phyloP scores from a whole-genome alignment of 140 eudicot species.

The Ambrosia hybrid region DNA sequence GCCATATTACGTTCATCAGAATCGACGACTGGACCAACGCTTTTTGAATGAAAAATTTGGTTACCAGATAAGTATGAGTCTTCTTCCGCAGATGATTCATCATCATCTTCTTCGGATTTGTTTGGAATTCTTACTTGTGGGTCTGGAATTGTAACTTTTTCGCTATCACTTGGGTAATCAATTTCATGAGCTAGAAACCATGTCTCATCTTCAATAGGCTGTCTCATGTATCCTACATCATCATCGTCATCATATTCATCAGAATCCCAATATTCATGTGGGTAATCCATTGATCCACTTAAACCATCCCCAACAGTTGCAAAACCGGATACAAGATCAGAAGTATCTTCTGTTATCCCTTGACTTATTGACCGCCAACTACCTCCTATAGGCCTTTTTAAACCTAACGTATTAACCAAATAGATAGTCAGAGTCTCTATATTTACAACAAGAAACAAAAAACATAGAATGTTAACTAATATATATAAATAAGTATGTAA shows the following conservation, averaged over 20 bases:
- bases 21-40: slow-evolving; percentile 42
- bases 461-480: not conserved
- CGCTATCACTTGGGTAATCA: slow-evolving; percentile 92
- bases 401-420: slow-evolving; percentile 34
- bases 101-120: slow-evolving; percentile 74
- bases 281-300: slow-evolving; percentile 81
- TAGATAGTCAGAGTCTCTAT: slow-evolving; percentile 14
- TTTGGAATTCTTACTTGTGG: slow-evolving; percentile 57
- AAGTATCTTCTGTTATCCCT: slow-evolving; percentile 85
- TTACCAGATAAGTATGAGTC: slow-evolving; percentile 88
- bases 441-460: not conserved
- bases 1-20: slow-evolving; percentile 47
- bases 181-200: slow-evolving; percentile 98
- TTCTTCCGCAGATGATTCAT: slow-evolving; percentile 81
- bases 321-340: slow-evolving; percentile 87
- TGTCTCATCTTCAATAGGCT: slow-evolving; percentile 93
- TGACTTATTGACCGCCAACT: slow-evolving; percentile 89
- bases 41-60: slow-evolving; percentile 49
- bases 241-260: slow-evolving; percentile 95
- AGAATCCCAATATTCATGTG: slow-evolving; percentile 90
- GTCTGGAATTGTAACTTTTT: slow-evolving; percentile 70
- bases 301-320: slow-evolving; percentile 88
- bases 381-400: slow-evolving; percentile 61
- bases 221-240: slow-evolving; percentile 94
- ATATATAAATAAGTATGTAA: slow-evolving; percentile 8